A percentile compares a stretch with the other conserved stretches of the same genome.
Conservation (phyloP, 345 rosid species). For the Geranium brycei region DNA sequence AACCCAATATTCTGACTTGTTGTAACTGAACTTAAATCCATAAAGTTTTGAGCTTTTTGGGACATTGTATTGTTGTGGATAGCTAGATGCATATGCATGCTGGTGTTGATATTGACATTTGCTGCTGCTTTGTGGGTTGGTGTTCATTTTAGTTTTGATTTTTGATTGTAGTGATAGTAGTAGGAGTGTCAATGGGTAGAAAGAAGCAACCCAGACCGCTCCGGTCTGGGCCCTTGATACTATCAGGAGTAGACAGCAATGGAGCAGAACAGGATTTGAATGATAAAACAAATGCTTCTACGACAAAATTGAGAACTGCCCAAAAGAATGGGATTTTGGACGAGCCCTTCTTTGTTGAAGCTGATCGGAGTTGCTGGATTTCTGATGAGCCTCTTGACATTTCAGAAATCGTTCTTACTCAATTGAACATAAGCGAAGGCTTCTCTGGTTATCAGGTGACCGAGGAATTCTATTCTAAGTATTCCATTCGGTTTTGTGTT, state of each 20-base stretch:
- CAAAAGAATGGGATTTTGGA: constrained; percentile 12
- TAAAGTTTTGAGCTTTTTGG: not conserved
- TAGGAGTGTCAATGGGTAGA: constrained; percentile 49
- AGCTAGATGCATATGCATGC: no score
- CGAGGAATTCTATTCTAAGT: constrained; percentile 28
- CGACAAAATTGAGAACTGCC: not conserved
- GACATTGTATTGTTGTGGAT: no score
- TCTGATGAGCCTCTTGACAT: constrained; percentile 55
- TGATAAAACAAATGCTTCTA: constrained; percentile 11
- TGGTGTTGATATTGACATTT: no score
- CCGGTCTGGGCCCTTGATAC: constrained; percentile 41
- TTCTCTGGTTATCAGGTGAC: constrained; percentile 23
- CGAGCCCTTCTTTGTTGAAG: constrained; percentile 44
- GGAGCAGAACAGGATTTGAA: constrained; percentile 15
- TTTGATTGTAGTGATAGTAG: constrained; percentile 17
- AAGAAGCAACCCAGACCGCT: constrained; percentile 74
- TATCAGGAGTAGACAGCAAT: constrained; percentile 16
- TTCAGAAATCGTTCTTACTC: constrained; percentile 61
- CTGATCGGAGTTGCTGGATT: constrained; percentile 29
- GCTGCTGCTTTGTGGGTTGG: not conserved
- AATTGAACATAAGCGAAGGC: constrained; percentile 32
- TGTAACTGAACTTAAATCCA: no score
- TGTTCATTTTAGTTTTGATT: not conserved
- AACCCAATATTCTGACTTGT: not conserved
- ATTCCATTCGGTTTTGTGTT: constrained; percentile 52